A percentile compares a stretch with the other conserved stretches of the same genome.
Evolutionary conservation across 495 filamentous ascomycete species (phyloP).

Genomic region (Penicillium crystallinum): DNA sequence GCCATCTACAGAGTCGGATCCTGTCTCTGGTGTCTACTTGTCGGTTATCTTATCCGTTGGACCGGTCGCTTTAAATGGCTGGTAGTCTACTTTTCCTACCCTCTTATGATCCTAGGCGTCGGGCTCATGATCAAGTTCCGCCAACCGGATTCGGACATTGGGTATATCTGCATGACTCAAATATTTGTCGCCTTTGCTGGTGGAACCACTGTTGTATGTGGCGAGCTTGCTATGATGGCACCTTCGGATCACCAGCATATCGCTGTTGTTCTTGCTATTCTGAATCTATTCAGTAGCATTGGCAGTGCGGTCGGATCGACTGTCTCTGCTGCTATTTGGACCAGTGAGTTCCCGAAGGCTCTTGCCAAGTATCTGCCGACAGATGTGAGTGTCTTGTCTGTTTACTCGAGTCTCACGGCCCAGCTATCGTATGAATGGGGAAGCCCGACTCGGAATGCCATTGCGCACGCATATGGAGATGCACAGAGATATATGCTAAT

Average conservation of each 20-base stretch:
- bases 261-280: conserved; percentile 38
- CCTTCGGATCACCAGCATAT: conserved; percentile 52
- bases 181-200: conserved; percentile 67
- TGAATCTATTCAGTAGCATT: conserved; percentile 54
- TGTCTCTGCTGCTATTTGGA: conserved; percentile 46
- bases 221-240: conserved; percentile 66
- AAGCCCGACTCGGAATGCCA: conserved; percentile 49
- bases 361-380: conserved; percentile 52
- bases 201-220: conserved; percentile 55
- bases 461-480: conserved; percentile 51
- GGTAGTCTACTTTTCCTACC: conserved; percentile 52
- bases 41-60: conserved; percentile 49
- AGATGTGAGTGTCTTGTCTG: conserved; percentile 18
- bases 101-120: conserved; percentile 50
- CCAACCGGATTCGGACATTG: conserved; percentile 48
- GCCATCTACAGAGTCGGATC: conserved; percentile 48
- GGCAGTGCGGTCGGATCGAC: conserved; percentile 60
- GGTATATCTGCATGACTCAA: conserved; percentile 68
- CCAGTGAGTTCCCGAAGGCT: conserved; percentile 51
- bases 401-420: conserved; percentile 11
- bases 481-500: conserved; percentile 54
- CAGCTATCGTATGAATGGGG: conserved; percentile 53
- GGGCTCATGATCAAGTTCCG: conserved; percentile 67
- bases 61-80: conserved; percentile 51
- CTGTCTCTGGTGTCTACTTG: conserved; percentile 42